Evolutionary conservation across 2,329 filamentous ascomycete species (phyloP), one percentile per base, ranked within the genome.

Genomic region (Verticillium klebahnii): DNA sequence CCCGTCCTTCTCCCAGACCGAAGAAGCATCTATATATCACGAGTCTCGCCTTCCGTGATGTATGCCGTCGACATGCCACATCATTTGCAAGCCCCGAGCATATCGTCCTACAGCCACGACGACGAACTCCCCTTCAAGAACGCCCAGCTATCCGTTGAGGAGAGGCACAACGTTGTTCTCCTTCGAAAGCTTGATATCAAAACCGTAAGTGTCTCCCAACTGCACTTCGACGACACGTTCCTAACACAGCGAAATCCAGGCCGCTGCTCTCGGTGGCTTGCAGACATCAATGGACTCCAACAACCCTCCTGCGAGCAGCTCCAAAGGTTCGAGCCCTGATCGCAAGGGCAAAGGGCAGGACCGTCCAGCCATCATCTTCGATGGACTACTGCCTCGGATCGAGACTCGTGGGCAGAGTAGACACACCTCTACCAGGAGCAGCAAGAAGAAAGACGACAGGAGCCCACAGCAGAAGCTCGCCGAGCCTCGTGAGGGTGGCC

Each of bases 371-470:
- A 59, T 34, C 34, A 60, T 69, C 11, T 63, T 68, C 57, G 67
- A 68, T n/a, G 67, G 64, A 23, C 60, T 69, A 15, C 60, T 68
- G 11, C 67, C 67, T 29, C 65, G 67, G 29, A 68, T 69, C 62
- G 67, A 69, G 58, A 68, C 67, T 3, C 61, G 67, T 36, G 67
- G 67, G 4, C 67, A 69, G 57, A 66, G 67, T 62, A 64, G 65
- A n/a, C 45, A 57, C 36, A 54, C 63, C 9, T 61, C 61, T 15
- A 61, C 59, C 29, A 66, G 63, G 56, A 60, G 63, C 39, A 40
- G 61, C 56, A 65, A 61, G 58, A 63, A 62, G 52, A 62, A 61
- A 19, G 56, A 62, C 29, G 58, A 59, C 29, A 19, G 19, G 11
- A 34, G 29, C 54, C 17, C 6, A 4, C 54, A n/a, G 14, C 54